Evolutionary conservation across 768 basidiomycete genomes (phyloP).

Genomic region (Rhodocollybia butyracea): DNA sequence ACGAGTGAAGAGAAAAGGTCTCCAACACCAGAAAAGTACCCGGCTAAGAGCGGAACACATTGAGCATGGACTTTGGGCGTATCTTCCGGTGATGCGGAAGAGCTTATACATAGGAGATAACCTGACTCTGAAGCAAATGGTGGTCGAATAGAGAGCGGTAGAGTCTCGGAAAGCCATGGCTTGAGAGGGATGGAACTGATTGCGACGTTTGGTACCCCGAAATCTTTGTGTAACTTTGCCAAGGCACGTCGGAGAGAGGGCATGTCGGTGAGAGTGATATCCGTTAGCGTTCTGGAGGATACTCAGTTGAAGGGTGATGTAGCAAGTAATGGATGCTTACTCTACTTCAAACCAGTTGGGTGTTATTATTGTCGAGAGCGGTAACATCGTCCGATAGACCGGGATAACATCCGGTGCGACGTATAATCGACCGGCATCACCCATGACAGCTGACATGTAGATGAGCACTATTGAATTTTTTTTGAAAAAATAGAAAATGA

Average conservation of each 20-base stretch:
- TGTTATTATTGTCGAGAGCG: constrained; percentile 89
- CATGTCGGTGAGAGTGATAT: constrained; percentile 62
- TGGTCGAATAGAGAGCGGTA: constrained; percentile 47
- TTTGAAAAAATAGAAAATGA: background rate
- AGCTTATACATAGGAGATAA: constrained; percentile 80
- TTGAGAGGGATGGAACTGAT: constrained; percentile 84
- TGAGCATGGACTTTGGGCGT: constrained; percentile 57
- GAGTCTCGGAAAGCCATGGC: constrained; percentile 51
- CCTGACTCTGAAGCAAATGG: constrained; percentile 29
- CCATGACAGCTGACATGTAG: constrained; percentile 98
- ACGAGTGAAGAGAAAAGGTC: constrained; percentile 95
- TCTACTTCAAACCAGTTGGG: constrained; percentile 99
- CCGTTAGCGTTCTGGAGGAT: constrained; percentile 67
- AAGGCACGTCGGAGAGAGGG: constrained; percentile 67
- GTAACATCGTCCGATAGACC: constrained; percentile 75
- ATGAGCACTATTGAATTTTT: too few species aligned
- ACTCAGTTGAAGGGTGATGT: background rate
- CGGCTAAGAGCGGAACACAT: constrained; percentile 74
- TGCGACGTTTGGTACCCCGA: constrained; percentile 81
- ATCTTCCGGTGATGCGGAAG: constrained; percentile 38
- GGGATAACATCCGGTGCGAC: constrained; percentile 86
- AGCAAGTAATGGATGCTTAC: constrained; percentile 41
- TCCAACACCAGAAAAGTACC: constrained; percentile 96
- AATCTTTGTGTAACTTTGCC: constrained; percentile 67
- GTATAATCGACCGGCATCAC: constrained; percentile 87